Conservation (phyloP, 805 yeast species). For the Millerago galiae region DNA sequence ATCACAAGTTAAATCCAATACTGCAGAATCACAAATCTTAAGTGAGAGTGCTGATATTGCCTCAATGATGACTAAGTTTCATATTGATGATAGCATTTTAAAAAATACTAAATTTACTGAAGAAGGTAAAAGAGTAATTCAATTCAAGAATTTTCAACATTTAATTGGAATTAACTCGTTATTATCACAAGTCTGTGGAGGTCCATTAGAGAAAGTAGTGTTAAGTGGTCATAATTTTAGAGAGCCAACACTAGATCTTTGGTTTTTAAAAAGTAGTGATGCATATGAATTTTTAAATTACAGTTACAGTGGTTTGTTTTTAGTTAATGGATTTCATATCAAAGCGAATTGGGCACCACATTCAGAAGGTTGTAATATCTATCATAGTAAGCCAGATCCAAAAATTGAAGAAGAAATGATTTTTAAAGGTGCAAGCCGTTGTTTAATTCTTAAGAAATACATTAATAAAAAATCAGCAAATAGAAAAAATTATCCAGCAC, state of each 20-base stretch:
- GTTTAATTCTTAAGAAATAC: slow-evolving; percentile 41
- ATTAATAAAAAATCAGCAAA: slow-evolving; percentile 18
- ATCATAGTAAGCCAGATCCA: slow-evolving; percentile 15
- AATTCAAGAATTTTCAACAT: slow-evolving; percentile 33
- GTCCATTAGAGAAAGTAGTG: slow-evolving; percentile 54
- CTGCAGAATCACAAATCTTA: slow-evolving; percentile 2
- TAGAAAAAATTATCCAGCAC: slow-evolving; percentile 33
- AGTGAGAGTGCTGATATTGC: slow-evolving; percentile 1
- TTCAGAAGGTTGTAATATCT: not conserved
- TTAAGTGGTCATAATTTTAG: slow-evolving; percentile 18
- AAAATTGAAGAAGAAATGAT: slow-evolving; percentile 26
- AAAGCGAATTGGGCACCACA: slow-evolving; percentile 38
- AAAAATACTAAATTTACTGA: not conserved
- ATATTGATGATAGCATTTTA: not conserved
- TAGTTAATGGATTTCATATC: slow-evolving; percentile 51
- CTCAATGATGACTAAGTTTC: not conserved
- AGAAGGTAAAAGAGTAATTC: slow-evolving; percentile 26
- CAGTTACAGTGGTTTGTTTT: slow-evolving; percentile 45
- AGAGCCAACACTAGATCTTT: slow-evolving; percentile 33
- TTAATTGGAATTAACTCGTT: slow-evolving; percentile 43
- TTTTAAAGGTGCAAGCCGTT: slow-evolving; percentile 46
- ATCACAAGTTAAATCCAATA: slow-evolving; percentile 3
- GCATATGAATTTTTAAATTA: slow-evolving; percentile 50
- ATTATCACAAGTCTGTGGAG: slow-evolving; percentile 56
- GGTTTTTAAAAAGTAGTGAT: slow-evolving; percentile 45